A percentile compares a stretch with the other conserved stretches of the same genome.
Evolutionary conservation across 1,284 basidiomycete genomes (phyloP).

Genomic region (Heterobasidion parviporum): DNA sequence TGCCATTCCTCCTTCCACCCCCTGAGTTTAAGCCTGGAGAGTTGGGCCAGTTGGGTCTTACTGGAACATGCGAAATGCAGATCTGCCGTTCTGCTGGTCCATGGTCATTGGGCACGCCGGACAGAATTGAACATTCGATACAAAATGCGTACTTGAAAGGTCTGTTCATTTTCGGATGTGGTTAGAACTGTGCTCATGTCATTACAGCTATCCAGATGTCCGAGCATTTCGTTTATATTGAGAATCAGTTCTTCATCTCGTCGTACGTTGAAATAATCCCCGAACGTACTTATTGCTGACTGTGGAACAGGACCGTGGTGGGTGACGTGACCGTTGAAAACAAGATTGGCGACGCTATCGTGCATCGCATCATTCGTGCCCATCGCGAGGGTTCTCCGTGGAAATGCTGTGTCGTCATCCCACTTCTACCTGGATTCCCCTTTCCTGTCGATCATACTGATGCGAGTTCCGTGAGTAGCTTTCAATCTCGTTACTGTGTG

Average conservation of each 20-base stretch:
- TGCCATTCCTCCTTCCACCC: conserved; percentile 94
- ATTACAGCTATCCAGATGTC: conserved; percentile 84
- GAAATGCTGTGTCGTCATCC: conserved; percentile 92
- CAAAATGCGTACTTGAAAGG: conserved; percentile 93
- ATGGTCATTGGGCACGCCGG: conserved; percentile 92
- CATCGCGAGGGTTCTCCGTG: conserved; percentile 77
- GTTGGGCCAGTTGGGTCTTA: conserved; percentile 75
- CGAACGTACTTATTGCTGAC: neutral
- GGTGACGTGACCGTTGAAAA: conserved; percentile 89
- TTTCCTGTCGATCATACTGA: conserved; percentile 91
- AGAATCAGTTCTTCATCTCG: conserved; percentile 99
- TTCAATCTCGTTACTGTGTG: neutral
- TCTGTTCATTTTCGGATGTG: conserved; percentile 22
- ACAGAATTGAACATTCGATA: conserved; percentile 86
- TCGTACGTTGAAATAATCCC: conserved; percentile 43
- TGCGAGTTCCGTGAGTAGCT: conserved; percentile 71
- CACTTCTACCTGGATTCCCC: conserved; percentile 89
- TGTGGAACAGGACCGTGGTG: conserved; percentile 59
- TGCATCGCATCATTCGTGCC: conserved; percentile 86
- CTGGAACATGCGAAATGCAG: conserved; percentile 95
- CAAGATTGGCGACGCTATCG: conserved; percentile 90
- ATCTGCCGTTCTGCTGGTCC: conserved; percentile 93
- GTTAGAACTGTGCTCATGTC: neutral
- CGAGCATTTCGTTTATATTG: conserved; percentile 90
- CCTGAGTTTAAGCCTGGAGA: conserved; percentile 87